These are phyloP conservation scores for Neltuma alba DNA, from an alignment of 306 rosid species.

Conservation along the genomic window DNA sequence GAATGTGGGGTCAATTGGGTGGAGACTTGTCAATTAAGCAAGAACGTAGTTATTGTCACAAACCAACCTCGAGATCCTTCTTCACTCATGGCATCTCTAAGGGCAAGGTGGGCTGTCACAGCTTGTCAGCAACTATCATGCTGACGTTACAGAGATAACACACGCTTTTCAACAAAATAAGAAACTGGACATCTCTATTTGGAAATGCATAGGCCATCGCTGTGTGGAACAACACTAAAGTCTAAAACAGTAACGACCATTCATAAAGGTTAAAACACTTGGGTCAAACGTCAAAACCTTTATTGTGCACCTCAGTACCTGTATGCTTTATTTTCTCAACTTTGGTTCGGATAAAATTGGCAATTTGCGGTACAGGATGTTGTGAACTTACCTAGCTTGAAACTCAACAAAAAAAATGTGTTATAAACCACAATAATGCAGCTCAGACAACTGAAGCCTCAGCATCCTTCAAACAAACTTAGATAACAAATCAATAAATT, in stretches of 20 bases:
- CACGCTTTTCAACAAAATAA: neutral
- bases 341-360: constrained; percentile 42
- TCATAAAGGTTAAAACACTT: neutral
- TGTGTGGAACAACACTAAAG: constrained; percentile 10
- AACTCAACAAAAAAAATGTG: constrained; percentile 45
- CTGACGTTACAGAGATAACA: neutral
- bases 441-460: constrained; percentile 32
- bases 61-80: neutral
- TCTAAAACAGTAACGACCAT: constrained; percentile 6
- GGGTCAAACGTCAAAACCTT: constrained; percentile 27
- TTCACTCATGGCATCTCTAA: neutral
- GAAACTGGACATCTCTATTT: neutral
- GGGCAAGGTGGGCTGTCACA: constrained; percentile 11
- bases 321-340: constrained; percentile 61
- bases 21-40: neutral
- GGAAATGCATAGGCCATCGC: neutral
- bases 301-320: constrained; percentile 38
- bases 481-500: constrained; percentile 32
- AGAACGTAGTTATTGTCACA: neutral
- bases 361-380: constrained; percentile 36
- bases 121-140: constrained; percentile 27
- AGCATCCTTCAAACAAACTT: constrained; percentile 39
- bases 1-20: neutral
- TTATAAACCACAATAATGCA: constrained; percentile 35
- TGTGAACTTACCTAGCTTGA: constrained; percentile 33